These are phyloP conservation scores for Biancaea sappan DNA, from an alignment of 306 rosid genomes.

Conservation along the genomic window DNA sequence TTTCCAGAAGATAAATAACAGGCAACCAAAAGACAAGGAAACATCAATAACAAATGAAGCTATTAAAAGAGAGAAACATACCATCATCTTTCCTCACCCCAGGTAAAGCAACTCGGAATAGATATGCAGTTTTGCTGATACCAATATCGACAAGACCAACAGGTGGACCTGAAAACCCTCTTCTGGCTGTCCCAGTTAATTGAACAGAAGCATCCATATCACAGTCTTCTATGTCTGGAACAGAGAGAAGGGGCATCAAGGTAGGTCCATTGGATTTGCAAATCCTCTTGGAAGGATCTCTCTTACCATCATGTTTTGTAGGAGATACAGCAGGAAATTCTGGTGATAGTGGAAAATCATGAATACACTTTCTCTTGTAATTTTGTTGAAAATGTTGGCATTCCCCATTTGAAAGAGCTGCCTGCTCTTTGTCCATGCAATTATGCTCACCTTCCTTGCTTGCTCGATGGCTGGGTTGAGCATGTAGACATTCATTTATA, in stretches of 20 bases:
- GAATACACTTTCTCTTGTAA: slow-evolving; percentile 40
- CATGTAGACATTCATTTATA: slow-evolving; percentile 34
- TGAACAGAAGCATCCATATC: slow-evolving; percentile 39
- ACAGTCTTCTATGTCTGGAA: slow-evolving; percentile 36
- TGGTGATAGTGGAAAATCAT: slow-evolving; percentile 3
- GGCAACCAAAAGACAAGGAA: slow-evolving; percentile 1
- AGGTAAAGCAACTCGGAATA: slow-evolving; percentile 69
- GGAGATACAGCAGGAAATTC: slow-evolving; percentile 18
- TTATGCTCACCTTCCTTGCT: slow-evolving; percentile 24
- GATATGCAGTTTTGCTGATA: slow-evolving; percentile 54
- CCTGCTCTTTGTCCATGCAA: background rate
- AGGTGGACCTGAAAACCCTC: slow-evolving; percentile 55
- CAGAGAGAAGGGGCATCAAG: slow-evolving; percentile 51
- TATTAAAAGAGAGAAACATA: slow-evolving; percentile 38
- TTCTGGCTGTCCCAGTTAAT: slow-evolving; percentile 62
- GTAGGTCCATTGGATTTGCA: slow-evolving; percentile 43
- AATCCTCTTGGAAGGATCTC: slow-evolving; percentile 38
- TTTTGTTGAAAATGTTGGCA: slow-evolving; percentile 33
- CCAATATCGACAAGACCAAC: slow-evolving; percentile 72
- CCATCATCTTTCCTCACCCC: slow-evolving; percentile 65
- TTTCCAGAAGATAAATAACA: slow-evolving; percentile 16
- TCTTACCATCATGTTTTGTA: slow-evolving; percentile 24
- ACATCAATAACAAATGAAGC: slow-evolving; percentile 3
- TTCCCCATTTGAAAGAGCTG: slow-evolving; percentile 27
- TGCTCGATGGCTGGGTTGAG: slow-evolving; percentile 6